These are phyloP conservation scores for Bipolaris bicolor DNA, from an alignment of 2,329 filamentous ascomycete species.

Conservation along the genomic window DNA sequence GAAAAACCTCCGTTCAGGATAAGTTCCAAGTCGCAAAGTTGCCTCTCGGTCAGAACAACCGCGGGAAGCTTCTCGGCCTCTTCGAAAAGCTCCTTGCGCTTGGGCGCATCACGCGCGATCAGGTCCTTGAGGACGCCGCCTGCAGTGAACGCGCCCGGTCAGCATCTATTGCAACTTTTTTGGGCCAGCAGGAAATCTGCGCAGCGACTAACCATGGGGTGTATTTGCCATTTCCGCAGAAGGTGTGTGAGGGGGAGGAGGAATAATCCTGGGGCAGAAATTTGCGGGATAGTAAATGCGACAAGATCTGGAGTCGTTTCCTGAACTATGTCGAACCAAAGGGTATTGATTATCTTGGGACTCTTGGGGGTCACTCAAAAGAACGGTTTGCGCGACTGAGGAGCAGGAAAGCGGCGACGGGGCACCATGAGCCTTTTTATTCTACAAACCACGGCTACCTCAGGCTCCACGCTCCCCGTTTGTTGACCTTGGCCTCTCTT, in stretches of 20 bases:
- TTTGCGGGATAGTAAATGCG: not conserved
- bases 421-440: constrained; percentile 19
- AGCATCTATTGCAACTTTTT: constrained; percentile 18
- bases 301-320: constrained; percentile 8
- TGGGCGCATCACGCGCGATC: constrained; percentile 86
- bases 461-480: constrained; percentile 6
- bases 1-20: constrained; percentile 98
- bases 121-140: constrained; percentile 98
- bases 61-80: constrained; percentile 89
- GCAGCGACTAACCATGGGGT: constrained; percentile 54
- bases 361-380: constrained; percentile 6
- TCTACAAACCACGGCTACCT: constrained; percentile 1
- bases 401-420: constrained; percentile 9
- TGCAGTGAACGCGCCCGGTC: constrained; percentile 27
- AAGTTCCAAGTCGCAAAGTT: constrained; percentile 96
- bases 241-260: not conserved
- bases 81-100: constrained; percentile 75
- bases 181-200: not conserved
- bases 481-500: constrained; percentile 17
- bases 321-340: constrained; percentile 2
- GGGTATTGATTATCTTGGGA: not conserved
- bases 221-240: constrained; percentile 55
- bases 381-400: constrained; percentile 12
- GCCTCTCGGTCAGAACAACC: constrained; percentile 84
- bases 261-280: not conserved